Evolutionary conservation across 2,329 filamentous ascomycete species (phyloP), one percentile per base, ranked within the genome.

Genomic region (Teratosphaeria zuluensis): DNA sequence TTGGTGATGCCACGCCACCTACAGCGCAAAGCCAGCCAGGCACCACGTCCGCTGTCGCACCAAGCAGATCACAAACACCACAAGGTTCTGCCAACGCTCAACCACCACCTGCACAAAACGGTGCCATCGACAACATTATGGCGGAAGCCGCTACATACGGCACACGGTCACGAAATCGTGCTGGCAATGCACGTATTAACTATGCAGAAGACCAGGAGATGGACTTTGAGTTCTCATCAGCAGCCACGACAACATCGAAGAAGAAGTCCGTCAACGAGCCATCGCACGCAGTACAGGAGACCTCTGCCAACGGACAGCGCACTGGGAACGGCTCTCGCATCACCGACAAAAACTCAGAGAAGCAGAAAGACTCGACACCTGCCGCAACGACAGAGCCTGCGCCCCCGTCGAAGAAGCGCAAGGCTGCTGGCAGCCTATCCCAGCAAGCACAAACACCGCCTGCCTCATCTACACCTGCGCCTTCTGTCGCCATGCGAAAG

Each of bases 131-230:
- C 56, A 63, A 58, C 52, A 63, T 61, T 51, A 66, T 67, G 63
- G 59, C 63, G 48, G 70, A 69, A 46, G 52, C 87, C 21, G 55
- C 85, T 84, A 66, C 86, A 85, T 54, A 99, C 75, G 92, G 92
- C 69, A 99, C 94, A 72, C 88, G 94, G 73, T 95, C 95, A 75
- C 87, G 91, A 70, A 95, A 95, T 75, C 87, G 92, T 69, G 86
- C 84, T 59, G 88, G 88, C 68, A 84, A 82, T 65, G 82, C 88
- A 66, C 88, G 94, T 66, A 86, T 88, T 65, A 99, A 99, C 75
- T 99, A 99, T 75, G 92, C 94, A 55, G 94, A 99, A 75, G 92
- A 96, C 74, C 80, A 92, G 66, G 92, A 97, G 69, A 85, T 89
- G 74, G 94, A 97, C 72, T 90, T 91, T 72, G 92, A 96, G 69